phyloP scores from a whole-genome alignment of 2,329 filamentous ascomycete genomes.

The Fusarium secorum region DNA sequence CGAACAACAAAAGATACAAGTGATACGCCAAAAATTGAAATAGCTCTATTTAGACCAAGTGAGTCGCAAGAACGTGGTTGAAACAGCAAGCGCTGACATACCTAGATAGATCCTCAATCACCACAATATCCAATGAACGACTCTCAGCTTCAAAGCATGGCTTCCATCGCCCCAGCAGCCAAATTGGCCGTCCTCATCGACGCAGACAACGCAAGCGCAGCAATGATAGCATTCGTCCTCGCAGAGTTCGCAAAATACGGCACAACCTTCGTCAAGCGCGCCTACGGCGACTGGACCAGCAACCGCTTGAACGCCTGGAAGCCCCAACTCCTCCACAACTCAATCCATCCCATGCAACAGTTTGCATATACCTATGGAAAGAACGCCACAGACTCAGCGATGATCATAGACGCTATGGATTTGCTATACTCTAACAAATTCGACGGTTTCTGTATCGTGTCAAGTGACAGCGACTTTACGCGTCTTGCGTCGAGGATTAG shows the following conservation, averaged over 20 bases:
- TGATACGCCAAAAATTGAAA: fast-evolving
- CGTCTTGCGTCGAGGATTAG: constrained; percentile 47
- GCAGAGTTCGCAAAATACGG: constrained; percentile 47
- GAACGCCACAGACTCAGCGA: constrained; percentile 47
- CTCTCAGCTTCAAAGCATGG: background rate
- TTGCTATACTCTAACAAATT: constrained; percentile 45
- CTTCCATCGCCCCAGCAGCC: background rate
- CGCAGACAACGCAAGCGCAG: constrained; percentile 43
- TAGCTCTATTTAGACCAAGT: background rate
- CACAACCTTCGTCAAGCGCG: constrained; percentile 43
- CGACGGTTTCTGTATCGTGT: constrained; percentile 47
- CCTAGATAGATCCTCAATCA: background rate
- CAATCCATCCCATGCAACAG: constrained; percentile 49
- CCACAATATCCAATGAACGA: background rate
- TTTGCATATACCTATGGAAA: constrained; percentile 49
- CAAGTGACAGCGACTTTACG: constrained; percentile 50
- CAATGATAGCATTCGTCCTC: constrained; percentile 33
- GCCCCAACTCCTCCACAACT: constrained; percentile 42
- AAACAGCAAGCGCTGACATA: no score
- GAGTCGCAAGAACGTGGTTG: background rate
- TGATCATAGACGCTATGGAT: constrained; percentile 52
- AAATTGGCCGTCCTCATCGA: constrained; percentile 48
- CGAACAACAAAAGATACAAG: no score
- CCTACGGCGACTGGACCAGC: constrained; percentile 49
- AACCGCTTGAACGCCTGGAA: constrained; percentile 44